Evolutionary conservation across 2,329 filamentous ascomycete genomes (phyloP).

Genomic region (Fusarium marasasianum): DNA sequence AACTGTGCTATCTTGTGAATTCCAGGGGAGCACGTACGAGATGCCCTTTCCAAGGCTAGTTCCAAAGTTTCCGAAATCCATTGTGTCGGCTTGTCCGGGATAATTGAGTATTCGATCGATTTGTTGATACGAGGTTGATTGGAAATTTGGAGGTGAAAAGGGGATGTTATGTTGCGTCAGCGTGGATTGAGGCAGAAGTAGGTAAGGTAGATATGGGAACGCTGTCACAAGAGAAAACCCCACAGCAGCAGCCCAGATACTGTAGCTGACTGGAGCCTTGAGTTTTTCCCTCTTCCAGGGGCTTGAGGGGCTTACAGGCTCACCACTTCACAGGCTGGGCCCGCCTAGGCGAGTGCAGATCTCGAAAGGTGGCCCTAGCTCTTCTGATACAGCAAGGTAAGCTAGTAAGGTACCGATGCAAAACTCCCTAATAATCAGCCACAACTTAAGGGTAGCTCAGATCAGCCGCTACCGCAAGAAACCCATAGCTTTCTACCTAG

Average conservation of each 20-base stretch:
- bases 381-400: constrained; percentile 15
- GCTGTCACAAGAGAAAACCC: constrained; percentile 47
- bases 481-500: not conserved
- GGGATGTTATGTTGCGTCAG: constrained; percentile 37
- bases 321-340: not conserved
- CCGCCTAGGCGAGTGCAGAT: constrained; percentile 32
- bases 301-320: constrained; percentile 32
- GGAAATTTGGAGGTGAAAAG: constrained; percentile 21
- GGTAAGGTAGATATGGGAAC: constrained; percentile 37
- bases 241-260: constrained; percentile 1
- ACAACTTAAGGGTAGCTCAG: not conserved
- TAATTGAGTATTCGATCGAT: constrained; percentile 1
- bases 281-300: constrained; percentile 39
- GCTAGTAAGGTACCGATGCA: constrained; percentile 6
- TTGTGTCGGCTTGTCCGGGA: constrained; percentile 43
- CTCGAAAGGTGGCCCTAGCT: constrained; percentile 39
- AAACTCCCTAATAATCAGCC: constrained; percentile 6
- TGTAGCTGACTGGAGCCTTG: constrained; percentile 27
- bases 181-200: constrained; percentile 32
- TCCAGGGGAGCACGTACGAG: constrained; percentile 54
- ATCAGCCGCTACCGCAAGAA: constrained; percentile 4
- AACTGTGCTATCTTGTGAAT: constrained; percentile 20
- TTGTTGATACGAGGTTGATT: constrained; percentile 13
- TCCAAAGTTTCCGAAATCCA: constrained; percentile 64
- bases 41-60: constrained; percentile 62